Evolutionary conservation across 495 filamentous ascomycete genomes (phyloP).

Genomic region (Astrothelium subdiscretum): DNA sequence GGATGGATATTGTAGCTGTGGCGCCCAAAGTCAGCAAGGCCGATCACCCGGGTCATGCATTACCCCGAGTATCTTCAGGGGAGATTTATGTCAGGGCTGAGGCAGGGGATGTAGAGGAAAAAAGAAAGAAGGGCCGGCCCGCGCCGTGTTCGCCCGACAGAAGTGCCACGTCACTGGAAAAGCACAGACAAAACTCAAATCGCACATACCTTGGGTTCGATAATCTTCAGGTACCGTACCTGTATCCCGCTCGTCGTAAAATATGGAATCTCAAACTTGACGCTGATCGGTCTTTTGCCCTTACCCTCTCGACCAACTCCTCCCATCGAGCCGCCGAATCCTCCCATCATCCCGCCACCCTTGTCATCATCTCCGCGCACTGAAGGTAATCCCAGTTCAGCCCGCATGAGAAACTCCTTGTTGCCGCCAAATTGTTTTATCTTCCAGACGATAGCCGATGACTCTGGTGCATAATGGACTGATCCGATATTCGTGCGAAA

Average conservation of each 20-base stretch:
- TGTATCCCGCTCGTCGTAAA: conserved; percentile 98
- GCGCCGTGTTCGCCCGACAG: not conserved
- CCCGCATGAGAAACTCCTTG: conserved; percentile 98
- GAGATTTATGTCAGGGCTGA: not conserved
- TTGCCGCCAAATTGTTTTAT: conserved; percentile 99
- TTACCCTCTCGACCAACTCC: conserved; percentile 49
- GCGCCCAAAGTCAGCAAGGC: conserved; percentile 7
- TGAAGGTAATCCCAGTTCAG: conserved; percentile 88
- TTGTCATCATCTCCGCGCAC: conserved; percentile 95
- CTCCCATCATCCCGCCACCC: conserved; percentile 91
- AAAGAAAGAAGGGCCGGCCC: not conserved
- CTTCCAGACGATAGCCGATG: conserved; percentile 98
- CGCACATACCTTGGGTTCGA: conserved; percentile 84
- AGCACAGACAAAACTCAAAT: conserved; percentile 5
- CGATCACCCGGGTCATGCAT: too few species aligned
- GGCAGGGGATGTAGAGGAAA: not conserved
- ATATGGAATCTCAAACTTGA: conserved; percentile 99
- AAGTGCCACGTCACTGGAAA: not conserved
- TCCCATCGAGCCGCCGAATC: conserved; percentile 93
- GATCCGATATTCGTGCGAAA: conserved; percentile 96
- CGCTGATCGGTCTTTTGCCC: conserved; percentile 88
- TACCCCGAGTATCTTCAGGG: too few species aligned
- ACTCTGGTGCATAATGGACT: conserved; percentile 97
- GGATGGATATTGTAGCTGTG: conserved; percentile 75
- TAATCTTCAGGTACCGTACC: conserved; percentile 97